Conservation (phyloP, 2,329 filamentous ascomycete species). For the Ophiostoma populinum region DNA sequence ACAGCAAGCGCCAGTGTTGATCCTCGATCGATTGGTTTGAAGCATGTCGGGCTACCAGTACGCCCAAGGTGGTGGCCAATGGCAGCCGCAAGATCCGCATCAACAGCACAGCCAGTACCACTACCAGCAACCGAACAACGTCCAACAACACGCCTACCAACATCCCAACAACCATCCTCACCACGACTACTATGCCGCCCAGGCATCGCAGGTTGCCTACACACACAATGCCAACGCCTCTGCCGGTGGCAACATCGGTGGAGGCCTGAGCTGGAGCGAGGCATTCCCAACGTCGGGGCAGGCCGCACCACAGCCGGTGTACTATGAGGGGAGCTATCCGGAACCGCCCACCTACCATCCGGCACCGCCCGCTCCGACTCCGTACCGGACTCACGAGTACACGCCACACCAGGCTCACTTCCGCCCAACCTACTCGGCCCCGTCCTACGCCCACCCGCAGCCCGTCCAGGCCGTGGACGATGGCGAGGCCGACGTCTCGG, state of each 20-base stretch:
- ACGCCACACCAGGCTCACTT: neutral
- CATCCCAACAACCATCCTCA: neutral
- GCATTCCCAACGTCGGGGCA: conserved; percentile 4
- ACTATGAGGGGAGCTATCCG: too few relatives aligned
- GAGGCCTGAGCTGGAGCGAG: conserved; percentile 8
- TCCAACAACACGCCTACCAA: conserved; percentile 2
- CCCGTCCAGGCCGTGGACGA: conserved; percentile 19
- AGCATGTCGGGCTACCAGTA: conserved; percentile 25
- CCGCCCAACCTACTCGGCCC: neutral
- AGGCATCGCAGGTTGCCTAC: conserved; percentile 21
- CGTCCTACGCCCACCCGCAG: neutral
- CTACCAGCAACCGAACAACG: conserved; percentile 9
- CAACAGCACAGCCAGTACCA: conserved; percentile 10
- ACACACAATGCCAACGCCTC: conserved; percentile 23
- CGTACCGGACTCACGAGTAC: neutral
- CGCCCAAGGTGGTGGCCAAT: conserved; percentile 17
- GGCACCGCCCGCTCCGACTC: neutral
- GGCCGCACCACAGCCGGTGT: too few relatives aligned
- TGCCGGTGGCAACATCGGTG: conserved; percentile 19
- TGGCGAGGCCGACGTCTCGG: conserved; percentile 13
- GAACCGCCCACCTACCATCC: neutral
- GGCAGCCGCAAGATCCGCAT: conserved; percentile 8
- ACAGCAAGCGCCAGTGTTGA: too few relatives aligned
- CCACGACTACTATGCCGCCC: conserved; percentile 15
- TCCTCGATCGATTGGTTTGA: neutral